Conservation (phyloP, 1,284 basidiomycete genomes). For the Moesziomyces parantarcticus region DNA sequence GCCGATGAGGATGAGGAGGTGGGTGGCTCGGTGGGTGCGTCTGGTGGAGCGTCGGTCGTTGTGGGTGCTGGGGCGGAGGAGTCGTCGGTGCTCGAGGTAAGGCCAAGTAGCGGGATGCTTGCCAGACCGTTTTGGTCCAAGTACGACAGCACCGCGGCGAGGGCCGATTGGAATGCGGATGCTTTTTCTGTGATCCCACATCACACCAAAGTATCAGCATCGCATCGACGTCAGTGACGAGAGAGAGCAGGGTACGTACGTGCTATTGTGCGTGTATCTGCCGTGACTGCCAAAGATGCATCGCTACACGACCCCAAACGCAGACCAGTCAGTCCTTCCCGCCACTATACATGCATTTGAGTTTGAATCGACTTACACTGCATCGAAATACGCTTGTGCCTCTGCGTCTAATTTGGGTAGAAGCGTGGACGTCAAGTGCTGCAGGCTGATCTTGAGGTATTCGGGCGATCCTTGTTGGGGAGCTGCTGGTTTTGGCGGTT, state of each 20-base stretch:
- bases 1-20: neutral
- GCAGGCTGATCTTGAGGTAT: constrained; percentile 10
- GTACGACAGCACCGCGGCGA: constrained; percentile 8
- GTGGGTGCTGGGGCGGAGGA: neutral
- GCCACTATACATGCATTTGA: too few species aligned
- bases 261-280: constrained; percentile 17
- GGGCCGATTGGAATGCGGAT: constrained; percentile 3
- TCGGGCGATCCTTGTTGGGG: constrained; percentile 33
- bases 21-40: neutral
- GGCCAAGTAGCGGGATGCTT: constrained; percentile 13
- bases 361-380: neutral
- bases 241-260: neutral
- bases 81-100: neutral
- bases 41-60: neutral
- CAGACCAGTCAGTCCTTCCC: too few species aligned
- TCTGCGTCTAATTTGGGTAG: constrained; percentile 26
- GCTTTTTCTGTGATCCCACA: constrained; percentile 7
- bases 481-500: neutral
- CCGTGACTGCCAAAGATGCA: neutral
- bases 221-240: neutral
- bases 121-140: constrained; percentile 42
- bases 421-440: constrained; percentile 18
- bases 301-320: neutral
- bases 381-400: constrained; percentile 36
- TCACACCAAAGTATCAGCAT: neutral